Evolutionary conservation across 768 basidiomycete genomes (phyloP), one percentile per base, ranked within the genome.

Genomic region (Suillus luteus): DNA sequence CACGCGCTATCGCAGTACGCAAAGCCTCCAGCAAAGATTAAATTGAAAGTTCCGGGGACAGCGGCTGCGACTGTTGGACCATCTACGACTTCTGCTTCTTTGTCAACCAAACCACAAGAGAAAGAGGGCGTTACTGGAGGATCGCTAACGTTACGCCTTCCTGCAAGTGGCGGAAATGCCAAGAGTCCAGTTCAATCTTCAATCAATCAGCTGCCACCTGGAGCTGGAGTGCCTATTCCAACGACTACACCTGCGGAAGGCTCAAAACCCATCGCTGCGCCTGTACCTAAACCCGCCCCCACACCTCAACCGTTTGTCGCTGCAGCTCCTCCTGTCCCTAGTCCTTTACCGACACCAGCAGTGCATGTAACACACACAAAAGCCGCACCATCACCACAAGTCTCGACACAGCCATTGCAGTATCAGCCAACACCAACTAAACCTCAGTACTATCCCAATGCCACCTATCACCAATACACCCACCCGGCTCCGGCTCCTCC

Each of bases 21-120:
- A 33, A 84, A 85, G 66, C 78, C 85, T 7, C 68, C 75, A 48
- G 82, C 82, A 17, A 94, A 89, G 77, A 89, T 94, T 62, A 92
- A 86, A 73, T 82, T 93, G 46, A 91, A 85, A 68, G 81, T 89
- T 48, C 85, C 88, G 67, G 79, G 49, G 15, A 67, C 73, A 5
- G 67, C 77, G 17, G 66, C 72, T 3, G 68, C 66, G n/a, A 8
- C 64, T 35, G 12, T 49, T 14, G 57, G 37, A 12, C 6, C 58
- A 11, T 19, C 67, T 58, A 64, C 66, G 22, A 61, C 60, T 24
- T 35, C 40, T n/a, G 24, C 35, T 60, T 33, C 38, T 57, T n/a
- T 22, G 64, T 38, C 60, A 17, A 15, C 55, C 24, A 67, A 75
- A 44, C n/a, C 59, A 24, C 43, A 67, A 33, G 58, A 61, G 37